Evolutionary conservation across 2,329 filamentous ascomycete genomes (phyloP), one percentile per base, ranked within the genome.

Genomic region (Fusarium humuli): DNA sequence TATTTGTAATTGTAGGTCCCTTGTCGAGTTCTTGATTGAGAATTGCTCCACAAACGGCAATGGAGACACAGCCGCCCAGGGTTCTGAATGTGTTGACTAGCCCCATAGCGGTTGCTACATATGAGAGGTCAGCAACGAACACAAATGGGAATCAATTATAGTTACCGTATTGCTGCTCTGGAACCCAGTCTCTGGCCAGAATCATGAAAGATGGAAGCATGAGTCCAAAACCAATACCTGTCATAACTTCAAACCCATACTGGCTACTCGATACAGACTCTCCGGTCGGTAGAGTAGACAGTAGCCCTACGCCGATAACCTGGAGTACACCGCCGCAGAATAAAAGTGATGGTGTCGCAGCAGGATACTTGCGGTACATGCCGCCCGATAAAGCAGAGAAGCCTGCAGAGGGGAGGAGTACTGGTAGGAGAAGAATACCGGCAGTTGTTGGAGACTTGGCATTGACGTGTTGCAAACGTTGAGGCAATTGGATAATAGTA

Each of bases 161-260:
- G 18, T 42, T 30, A 30, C 49, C 49, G 18, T 42, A 53, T 22
- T 53, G 49, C 12, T 42, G 18, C 14, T 42, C 49, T 5, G 37
- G 10, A 11, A 42, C 49, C 49, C 49, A 53, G 18, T 53, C 49
- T 18, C 49, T n/a, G 8, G 49, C 49, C 8, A 53, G 34, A 6
- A 53, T 53, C 49, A 53, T 53, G 3, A 53, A 53, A 4, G 37
- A 53, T 8, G 49, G 49, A 6, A 53, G 49, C 37, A 53, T 53
- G 7, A 53, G 49, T 18, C 49, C 49, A 18, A 53, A 53, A 8
- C 37, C 37, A 7, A 53, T 41, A 3, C 49, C 49, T n/a, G 49
- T 23, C 37, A 53, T 42, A 6, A 53, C 49, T 8, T 53, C 49
- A 30, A 53, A 30, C 9, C 49, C 49, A 42, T 53, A 42, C 23